These are phyloP conservation scores for Yamadazyma diddensiae DNA, from an alignment of 1,139 yeast species.

Conservation along the genomic window DNA sequence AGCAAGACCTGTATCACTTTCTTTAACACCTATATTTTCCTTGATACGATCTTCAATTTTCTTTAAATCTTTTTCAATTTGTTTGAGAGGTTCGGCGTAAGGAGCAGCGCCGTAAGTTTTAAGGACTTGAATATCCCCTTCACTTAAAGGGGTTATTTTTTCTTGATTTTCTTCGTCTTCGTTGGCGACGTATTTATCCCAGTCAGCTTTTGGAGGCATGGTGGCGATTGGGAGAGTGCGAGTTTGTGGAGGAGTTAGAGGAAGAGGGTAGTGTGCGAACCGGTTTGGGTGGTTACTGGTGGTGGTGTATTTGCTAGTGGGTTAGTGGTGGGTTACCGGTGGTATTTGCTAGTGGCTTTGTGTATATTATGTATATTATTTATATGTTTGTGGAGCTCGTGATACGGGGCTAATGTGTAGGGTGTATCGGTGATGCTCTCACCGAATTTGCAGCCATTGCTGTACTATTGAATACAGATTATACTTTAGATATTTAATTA, in stretches of 20 bases:
- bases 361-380: no score
- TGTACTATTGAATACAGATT: no score
- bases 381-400: no score
- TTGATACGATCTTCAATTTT: constrained; percentile 81
- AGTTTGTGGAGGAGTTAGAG: neutral
- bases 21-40: constrained; percentile 91
- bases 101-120: constrained; percentile 98
- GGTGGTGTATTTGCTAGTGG: no score
- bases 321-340: no score
- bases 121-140: constrained; percentile 94
- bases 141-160: constrained; percentile 83
- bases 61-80: constrained; percentile 80
- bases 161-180: constrained; percentile 69
- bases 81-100: constrained; percentile 76
- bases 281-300: no score
- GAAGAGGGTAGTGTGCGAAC: neutral
- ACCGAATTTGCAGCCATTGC: no score
- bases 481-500: no score
- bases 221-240: constrained; percentile 5
- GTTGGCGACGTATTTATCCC: constrained; percentile 91
- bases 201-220: constrained; percentile 87
- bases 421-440: no score
- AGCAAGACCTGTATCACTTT: constrained; percentile 92
- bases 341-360: no score
- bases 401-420: no score